Percentiles rank a stretch among this genome's conserved stretches.
These are phyloP conservation scores for Yarrowia keelungensis DNA, from an alignment of 805 yeast species.

Conservation along the genomic window DNA sequence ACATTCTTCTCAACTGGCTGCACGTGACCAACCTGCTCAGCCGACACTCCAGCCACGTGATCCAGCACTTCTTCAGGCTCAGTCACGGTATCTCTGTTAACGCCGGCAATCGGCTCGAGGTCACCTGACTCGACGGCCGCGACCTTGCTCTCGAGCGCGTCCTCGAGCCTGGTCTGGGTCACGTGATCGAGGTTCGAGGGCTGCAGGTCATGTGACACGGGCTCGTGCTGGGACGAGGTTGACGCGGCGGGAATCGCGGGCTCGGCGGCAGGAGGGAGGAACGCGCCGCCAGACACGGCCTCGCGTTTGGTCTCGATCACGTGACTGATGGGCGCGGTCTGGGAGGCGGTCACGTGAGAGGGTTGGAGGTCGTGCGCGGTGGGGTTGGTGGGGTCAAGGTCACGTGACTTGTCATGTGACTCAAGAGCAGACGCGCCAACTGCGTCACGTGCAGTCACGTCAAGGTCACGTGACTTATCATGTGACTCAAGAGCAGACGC, in stretches of 20 bases:
- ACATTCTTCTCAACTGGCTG: too few relatives aligned
- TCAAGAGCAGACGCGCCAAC: too few relatives aligned
- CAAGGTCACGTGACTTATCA: neutral
- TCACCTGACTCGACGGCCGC: constrained; percentile 18
- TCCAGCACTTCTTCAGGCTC: neutral
- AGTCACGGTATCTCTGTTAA: neutral
- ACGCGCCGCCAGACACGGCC: constrained; percentile 17
- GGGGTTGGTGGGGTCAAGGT: neutral
- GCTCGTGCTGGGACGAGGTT: neutral
- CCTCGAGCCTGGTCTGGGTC: constrained; percentile 1
- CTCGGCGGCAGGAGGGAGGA: constrained; percentile 5
- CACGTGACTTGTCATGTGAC: too few relatives aligned
- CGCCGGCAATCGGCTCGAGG: constrained; percentile 10
- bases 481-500: too few relatives aligned
- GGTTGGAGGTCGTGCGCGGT: constrained; percentile 2
- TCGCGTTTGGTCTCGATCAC: neutral
- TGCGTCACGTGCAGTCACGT: too few relatives aligned
- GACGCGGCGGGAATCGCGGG: constrained; percentile 1
- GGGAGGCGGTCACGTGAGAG: neutral
- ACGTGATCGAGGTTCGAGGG: constrained; percentile 8
- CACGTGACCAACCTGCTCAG: neutral
- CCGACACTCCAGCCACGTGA: neutral
- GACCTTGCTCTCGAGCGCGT: constrained; percentile 4
- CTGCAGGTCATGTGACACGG: constrained; percentile 7
- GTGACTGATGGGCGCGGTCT: neutral